phyloP scores from a whole-genome alignment of 495 filamentous ascomycete genomes.

The Penicillium crystallinum region DNA sequence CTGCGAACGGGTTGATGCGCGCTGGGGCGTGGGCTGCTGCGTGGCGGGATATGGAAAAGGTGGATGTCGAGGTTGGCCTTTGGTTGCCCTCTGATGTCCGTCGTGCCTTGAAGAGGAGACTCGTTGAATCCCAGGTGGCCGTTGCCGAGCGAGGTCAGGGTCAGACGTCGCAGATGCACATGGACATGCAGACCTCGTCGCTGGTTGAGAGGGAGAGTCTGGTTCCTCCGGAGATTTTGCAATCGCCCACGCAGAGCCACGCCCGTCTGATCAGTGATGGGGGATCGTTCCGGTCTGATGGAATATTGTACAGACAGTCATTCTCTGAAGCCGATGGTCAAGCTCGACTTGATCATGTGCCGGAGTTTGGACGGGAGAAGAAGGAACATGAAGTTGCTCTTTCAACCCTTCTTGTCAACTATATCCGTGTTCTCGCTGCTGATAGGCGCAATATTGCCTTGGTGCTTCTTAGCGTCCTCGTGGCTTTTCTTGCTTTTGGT shows the following conservation, averaged over 20 bases:
- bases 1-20: slow-evolving; percentile 88
- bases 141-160: slow-evolving; percentile 5
- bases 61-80: slow-evolving; percentile 86
- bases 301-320: neutral
- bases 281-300: slow-evolving; percentile 3
- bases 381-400: slow-evolving; percentile 39
- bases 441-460: slow-evolving; percentile 72
- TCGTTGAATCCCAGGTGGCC: slow-evolving; percentile 21
- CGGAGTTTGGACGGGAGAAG: neutral
- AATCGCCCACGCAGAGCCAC: slow-evolving; percentile 7
- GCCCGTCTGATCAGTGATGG: slow-evolving; percentile 4
- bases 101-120: slow-evolving; percentile 40
- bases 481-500: slow-evolving; percentile 49
- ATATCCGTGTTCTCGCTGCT: slow-evolving; percentile 58
- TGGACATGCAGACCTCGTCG: slow-evolving; percentile 5
- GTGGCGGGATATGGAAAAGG: slow-evolving; percentile 96
- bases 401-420: slow-evolving; percentile 60
- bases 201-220: neutral
- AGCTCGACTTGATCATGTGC: neutral
- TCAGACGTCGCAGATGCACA: slow-evolving; percentile 9
- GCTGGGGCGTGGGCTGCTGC: slow-evolving; percentile 88
- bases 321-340: neutral
- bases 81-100: slow-evolving; percentile 54
- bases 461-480: slow-evolving; percentile 52
- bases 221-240: neutral